Evolutionary conservation across 2,329 filamentous ascomycete genomes (phyloP).

Genomic region (Stachybotrys chartarum): DNA sequence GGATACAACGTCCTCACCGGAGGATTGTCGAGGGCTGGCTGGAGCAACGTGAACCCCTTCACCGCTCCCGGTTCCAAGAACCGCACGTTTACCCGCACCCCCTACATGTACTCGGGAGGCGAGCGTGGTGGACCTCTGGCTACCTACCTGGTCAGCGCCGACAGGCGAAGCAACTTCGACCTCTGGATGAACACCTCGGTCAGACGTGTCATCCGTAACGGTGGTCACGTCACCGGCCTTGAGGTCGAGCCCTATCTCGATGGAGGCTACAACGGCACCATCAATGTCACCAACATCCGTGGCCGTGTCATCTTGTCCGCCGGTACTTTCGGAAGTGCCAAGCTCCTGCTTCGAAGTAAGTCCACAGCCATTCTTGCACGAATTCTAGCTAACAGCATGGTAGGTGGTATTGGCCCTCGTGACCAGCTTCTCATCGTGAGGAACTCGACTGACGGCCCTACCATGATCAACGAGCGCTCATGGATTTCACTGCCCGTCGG

Average conservation of each 20-base stretch:
- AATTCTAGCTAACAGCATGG: neutral
- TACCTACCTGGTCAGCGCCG: constrained; percentile 61
- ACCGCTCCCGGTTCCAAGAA: constrained; percentile 56
- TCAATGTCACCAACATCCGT: constrained; percentile 50
- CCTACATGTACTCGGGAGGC: constrained; percentile 60
- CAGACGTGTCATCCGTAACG: constrained; percentile 57
- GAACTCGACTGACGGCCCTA: constrained; percentile 39
- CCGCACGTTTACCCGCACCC: constrained; percentile 53
- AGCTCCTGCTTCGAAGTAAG: constrained; percentile 57
- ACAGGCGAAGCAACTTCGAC: constrained; percentile 55
- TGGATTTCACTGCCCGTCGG: constrained; percentile 56
- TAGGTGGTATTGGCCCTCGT: constrained; percentile 54
- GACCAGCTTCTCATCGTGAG: constrained; percentile 49
- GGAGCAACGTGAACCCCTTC: constrained; percentile 56
- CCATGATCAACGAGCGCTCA: constrained; percentile 39
- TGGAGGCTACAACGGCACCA: constrained; percentile 46
- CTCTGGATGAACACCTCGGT: constrained; percentile 61
- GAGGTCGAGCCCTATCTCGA: constrained; percentile 52
- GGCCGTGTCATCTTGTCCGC: constrained; percentile 63
- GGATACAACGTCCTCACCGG: constrained; percentile 56
- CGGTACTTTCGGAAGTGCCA: constrained; percentile 63
- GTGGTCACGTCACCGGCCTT: constrained; percentile 57
- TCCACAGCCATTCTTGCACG: neutral
- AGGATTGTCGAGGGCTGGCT: constrained; percentile 54
- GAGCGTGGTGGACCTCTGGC: constrained; percentile 64